Base-by-base conservation (phyloP, 2,329 filamentous ascomycete species). In the Alternaria angustiovoidea region DNA sequence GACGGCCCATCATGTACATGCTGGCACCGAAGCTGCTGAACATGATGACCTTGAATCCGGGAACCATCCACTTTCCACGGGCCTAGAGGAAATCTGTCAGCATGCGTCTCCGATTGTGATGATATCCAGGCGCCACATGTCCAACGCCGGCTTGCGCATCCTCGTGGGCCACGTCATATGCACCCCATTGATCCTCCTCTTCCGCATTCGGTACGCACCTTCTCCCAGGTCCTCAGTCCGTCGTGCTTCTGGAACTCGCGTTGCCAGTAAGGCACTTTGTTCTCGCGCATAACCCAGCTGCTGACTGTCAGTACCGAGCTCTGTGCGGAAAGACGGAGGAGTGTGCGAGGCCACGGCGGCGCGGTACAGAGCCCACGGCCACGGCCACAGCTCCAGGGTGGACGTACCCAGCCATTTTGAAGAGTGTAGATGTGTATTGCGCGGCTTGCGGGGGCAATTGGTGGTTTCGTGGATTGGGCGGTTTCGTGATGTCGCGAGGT, bases 201-300 rank as follows among this genome's bases (percentile, higher is more conserved):
- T 67, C 36, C 36, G 39, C 41, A 51, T 51, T 9, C 54, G 26
- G 28, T 41, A 85, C 89, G 79, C 86, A 94, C 91, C 81, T 93
- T 93, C 81, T 87, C 84, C 91, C 91, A 94, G 78, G 92, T 81
- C 74, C 91, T 88, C 69, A 88, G 81, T 74, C 86, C 87, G 80
- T 91, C 91, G 71, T 91, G 89, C 68, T 85, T 83, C 83, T 93
- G 91, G 84, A 92, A 93, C 71, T 87, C 81, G 75, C 87, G 85
- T 86, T 94, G 91, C 83, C 90, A 86, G 77, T 90, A 74, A 58
- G 90, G 90, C 74, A 94, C 91, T 75, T 86, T 87, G 87, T 94
- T 94, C 79, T 87, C 85, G 80, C 89, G 88, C 86, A 91, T 84
- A 83, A 93, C 69, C 70, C 71, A 78, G 71, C 75, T 78, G 65